phyloP scores from a whole-genome alignment of 2,329 filamentous ascomycete species.

The Aureobasidium sp. region DNA sequence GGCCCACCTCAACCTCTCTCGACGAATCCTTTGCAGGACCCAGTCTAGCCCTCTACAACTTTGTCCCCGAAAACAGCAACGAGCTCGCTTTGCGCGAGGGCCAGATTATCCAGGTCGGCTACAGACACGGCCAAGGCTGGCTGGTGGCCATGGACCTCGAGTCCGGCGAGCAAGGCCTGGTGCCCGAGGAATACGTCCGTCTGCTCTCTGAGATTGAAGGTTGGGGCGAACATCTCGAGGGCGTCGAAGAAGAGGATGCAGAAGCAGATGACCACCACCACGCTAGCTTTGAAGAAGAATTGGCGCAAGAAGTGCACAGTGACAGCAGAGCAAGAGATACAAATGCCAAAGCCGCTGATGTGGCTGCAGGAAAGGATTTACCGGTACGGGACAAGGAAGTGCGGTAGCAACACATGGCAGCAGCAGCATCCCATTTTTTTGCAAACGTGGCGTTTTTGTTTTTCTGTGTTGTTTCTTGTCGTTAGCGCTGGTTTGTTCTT shows the following conservation, averaged over 20 bases:
- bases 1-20: conserved; percentile 48
- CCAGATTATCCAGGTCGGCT: conserved; percentile 93
- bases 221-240: conserved; percentile 42
- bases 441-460: background rate
- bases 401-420: background rate
- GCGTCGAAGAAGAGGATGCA: conserved; percentile 4
- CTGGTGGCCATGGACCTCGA: conserved; percentile 93
- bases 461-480: background rate
- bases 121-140: conserved; percentile 94
- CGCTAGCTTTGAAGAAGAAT: background rate
- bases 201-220: conserved; percentile 89
- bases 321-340: background rate
- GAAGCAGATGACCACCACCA: background rate
- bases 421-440: background rate
- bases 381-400: background rate
- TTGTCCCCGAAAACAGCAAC: conserved; percentile 91
- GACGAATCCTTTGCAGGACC: conserved; percentile 98
- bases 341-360: background rate
- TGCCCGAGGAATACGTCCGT: conserved; percentile 93
- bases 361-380: background rate
- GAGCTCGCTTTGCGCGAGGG: conserved; percentile 88
- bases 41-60: conserved; percentile 91
- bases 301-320: background rate
- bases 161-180: conserved; percentile 86
- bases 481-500: background rate